Evolutionary conservation across 2,329 filamentous ascomycete genomes (phyloP).

Genomic region (Cytospora paraplurivora): DNA sequence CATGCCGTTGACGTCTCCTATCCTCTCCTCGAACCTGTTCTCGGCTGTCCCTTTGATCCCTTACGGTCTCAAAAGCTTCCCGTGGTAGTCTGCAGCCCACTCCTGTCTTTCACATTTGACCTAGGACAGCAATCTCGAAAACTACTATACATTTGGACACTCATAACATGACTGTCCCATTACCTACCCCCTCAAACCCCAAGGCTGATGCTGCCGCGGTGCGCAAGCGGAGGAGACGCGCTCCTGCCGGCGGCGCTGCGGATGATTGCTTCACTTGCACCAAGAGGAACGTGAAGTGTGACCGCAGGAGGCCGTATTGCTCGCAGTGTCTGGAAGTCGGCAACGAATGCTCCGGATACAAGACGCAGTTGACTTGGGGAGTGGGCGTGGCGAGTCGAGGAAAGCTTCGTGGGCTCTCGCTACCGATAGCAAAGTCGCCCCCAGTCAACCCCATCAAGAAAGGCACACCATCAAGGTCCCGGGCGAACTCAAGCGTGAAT

Average conservation of each 20-base stretch:
- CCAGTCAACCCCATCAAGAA: constrained; percentile 56
- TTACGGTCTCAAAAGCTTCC: constrained; percentile 26
- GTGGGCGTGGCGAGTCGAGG: constrained; percentile 93
- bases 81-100: constrained; percentile 6
- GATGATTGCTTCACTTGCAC: constrained; percentile 96
- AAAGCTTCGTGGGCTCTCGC: constrained; percentile 85
- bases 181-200: constrained; percentile 42
- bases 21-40: constrained; percentile 35
- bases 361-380: constrained; percentile 95
- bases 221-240: constrained; percentile 80
- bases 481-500: constrained; percentile 45
- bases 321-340: constrained; percentile 90
- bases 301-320: constrained; percentile 90
- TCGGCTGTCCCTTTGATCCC: constrained; percentile 36
- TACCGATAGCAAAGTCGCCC: constrained; percentile 66
- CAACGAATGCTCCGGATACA: constrained; percentile 93
- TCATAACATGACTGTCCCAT: constrained; percentile 52
- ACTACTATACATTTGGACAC: not conserved
- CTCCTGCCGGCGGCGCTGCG: constrained; percentile 82
- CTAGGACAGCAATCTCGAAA: constrained; percentile 16
- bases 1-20: constrained; percentile 33
- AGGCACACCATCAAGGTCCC: constrained; percentile 44
- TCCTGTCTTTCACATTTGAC: not conserved
- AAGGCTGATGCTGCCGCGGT: constrained; percentile 45
- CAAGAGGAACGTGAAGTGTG: constrained; percentile 82